Conservation (phyloP, 2,329 filamentous ascomycete species). For the Clonostachys rosea region DNA sequence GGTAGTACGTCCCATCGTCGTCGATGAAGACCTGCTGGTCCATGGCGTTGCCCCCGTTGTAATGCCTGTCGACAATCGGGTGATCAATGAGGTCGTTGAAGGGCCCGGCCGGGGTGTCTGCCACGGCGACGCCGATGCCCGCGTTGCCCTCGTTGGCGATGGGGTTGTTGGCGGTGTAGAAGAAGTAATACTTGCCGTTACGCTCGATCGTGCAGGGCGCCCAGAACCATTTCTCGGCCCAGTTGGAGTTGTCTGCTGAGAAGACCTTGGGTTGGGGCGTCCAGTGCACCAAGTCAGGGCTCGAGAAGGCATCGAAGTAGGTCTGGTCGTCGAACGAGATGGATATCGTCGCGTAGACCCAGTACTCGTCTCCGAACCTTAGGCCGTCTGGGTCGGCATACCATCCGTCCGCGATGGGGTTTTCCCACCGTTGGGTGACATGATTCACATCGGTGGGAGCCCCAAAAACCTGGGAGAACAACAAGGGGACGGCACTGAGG, state of each 20-base stretch:
- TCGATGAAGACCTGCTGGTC: conserved; percentile 6
- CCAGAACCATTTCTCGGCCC: conserved; percentile 6
- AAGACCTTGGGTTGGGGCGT: conserved; percentile 1
- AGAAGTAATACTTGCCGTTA: conserved; percentile 12
- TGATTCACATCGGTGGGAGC: too few relatives aligned
- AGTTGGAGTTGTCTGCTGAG: not conserved
- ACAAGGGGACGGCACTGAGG: too few relatives aligned
- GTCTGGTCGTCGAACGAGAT: conserved; percentile 2
- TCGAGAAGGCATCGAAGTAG: conserved; percentile 5
- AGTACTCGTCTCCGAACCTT: conserved; percentile 6
- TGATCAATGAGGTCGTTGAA: conserved; percentile 4
- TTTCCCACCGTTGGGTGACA: not conserved
- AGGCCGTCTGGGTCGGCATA: conserved; percentile 5
- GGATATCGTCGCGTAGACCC: conserved; percentile 5
- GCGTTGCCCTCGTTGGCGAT: not conserved
- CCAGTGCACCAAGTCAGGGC: conserved; percentile 4
- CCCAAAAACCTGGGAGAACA: too few relatives aligned
- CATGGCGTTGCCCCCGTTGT: conserved; percentile 4
- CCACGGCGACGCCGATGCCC: conserved; percentile 4
- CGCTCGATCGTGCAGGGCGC: conserved; percentile 12
- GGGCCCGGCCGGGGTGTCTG: conserved; percentile 2
- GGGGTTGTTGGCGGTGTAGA: conserved; percentile 6
- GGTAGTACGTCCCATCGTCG: conserved; percentile 3
- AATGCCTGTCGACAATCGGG: not conserved
- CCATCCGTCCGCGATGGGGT: conserved; percentile 5